Conservation (phyloP, 805 yeast genomes). For the Barnettozyma californica region DNA sequence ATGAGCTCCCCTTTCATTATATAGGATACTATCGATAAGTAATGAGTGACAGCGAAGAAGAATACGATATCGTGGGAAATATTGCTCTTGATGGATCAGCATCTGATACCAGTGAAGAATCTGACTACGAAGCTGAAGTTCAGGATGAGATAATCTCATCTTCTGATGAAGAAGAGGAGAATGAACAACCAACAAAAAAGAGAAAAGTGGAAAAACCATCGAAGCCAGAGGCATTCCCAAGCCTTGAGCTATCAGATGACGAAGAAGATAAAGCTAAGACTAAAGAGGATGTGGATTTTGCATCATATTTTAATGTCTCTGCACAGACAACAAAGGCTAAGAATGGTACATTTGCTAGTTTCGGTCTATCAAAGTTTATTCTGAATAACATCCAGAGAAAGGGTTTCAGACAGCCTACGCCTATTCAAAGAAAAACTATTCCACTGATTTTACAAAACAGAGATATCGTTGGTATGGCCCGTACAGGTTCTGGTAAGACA, state of each 20-base stretch:
- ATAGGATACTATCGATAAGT: not conserved
- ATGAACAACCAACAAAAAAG: conserved; percentile 26
- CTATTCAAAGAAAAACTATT: conserved; percentile 93
- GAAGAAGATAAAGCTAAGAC: conserved; percentile 32
- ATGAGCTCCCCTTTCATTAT: conserved; percentile 1
- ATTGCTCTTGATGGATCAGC: conserved; percentile 44
- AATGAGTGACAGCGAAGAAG: conserved; percentile 36
- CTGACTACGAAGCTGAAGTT: conserved; percentile 30
- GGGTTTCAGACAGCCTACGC: conserved; percentile 94
- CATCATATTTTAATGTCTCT: conserved; percentile 37
- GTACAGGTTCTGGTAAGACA: conserved; percentile 98
- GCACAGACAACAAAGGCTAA: conserved; percentile 54
- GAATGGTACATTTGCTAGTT: conserved; percentile 81
- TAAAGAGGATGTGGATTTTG: conserved; percentile 41
- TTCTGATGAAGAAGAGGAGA: conserved; percentile 44
- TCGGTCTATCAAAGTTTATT: conserved; percentile 75
- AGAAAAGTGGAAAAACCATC: conserved; percentile 14
- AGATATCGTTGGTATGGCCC: conserved; percentile 99
- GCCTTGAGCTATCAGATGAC: conserved; percentile 48
- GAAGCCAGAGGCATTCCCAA: conserved; percentile 35
- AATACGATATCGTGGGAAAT: conserved; percentile 57
- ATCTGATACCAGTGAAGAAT: conserved; percentile 30
- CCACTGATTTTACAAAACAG: conserved; percentile 82
- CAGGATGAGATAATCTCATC: conserved; percentile 51
- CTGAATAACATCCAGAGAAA: conserved; percentile 68